phyloP scores from a whole-genome alignment of 2,329 filamentous ascomycete genomes.

The Aspergillus neoniger region DNA sequence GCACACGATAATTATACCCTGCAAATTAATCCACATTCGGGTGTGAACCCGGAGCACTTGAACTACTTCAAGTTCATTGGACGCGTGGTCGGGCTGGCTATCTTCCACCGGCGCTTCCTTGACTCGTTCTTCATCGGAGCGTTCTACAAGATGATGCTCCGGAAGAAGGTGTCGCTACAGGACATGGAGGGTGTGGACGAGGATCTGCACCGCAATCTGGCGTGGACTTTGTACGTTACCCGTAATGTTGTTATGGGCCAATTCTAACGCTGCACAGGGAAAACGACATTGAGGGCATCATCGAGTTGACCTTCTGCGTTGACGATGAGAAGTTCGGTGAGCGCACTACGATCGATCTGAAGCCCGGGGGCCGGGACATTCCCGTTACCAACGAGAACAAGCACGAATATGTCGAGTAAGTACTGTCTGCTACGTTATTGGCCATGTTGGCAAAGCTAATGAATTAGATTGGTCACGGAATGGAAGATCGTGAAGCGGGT shows the following conservation, averaged over 20 bases:
- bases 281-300: conserved; percentile 91
- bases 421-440: conserved; percentile 14
- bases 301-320: conserved; percentile 94
- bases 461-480: conserved; percentile 79
- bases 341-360: conserved; percentile 89
- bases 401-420: conserved; percentile 93
- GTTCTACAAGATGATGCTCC: conserved; percentile 98
- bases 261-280: conserved; percentile 55
- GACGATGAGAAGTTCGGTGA: conserved; percentile 98
- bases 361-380: conserved; percentile 84
- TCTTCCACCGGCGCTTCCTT: conserved; percentile 96
- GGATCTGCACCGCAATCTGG: conserved; percentile 92
- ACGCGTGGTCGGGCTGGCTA: conserved; percentile 91
- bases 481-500: conserved; percentile 99
- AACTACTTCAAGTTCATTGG: conserved; percentile 99
- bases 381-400: conserved; percentile 99
- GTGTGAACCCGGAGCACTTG: conserved; percentile 97
- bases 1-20: conserved; percentile 99
- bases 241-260: not conserved
- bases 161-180: conserved; percentile 84
- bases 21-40: conserved; percentile 98
- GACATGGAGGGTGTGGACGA: conserved; percentile 99
- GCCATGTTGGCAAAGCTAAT: conserved; percentile 1
- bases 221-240: conserved; percentile 77
- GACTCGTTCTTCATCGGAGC: conserved; percentile 99